Percentiles rank a stretch among this genome's conserved stretches.
Evolutionary conservation across 495 filamentous ascomycete genomes (phyloP).

Genomic region (Copromyces sp.): DNA sequence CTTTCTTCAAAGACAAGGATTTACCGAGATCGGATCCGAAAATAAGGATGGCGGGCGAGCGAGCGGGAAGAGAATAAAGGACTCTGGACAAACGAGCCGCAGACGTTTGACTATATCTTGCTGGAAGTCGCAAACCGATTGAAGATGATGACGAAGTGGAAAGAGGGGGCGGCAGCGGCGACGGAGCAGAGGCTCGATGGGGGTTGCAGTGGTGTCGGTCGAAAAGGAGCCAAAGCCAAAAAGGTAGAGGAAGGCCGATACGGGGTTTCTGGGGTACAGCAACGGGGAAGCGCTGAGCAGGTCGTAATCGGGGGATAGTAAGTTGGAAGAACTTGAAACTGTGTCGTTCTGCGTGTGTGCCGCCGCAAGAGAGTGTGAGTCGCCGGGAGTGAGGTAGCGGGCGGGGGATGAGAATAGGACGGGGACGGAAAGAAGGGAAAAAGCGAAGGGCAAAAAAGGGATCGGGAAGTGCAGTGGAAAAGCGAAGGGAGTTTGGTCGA

Average conservation of each 20-base stretch:
- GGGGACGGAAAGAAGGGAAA: constrained; percentile 3
- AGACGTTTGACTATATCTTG: background rate
- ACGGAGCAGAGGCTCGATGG: background rate
- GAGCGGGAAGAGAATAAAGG: background rate
- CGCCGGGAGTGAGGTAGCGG: constrained; percentile 1
- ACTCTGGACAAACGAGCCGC: constrained; percentile 1
- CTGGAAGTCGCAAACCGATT: background rate
- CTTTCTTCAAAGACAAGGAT: background rate
- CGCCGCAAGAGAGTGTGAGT: constrained; percentile 2
- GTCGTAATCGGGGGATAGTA: background rate
- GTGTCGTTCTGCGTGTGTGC: background rate
- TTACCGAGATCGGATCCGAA: background rate
- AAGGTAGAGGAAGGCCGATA: background rate
- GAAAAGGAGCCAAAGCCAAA: background rate
- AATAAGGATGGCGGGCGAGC: background rate
- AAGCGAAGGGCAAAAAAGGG: constrained; percentile 2
- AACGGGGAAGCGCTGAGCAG: background rate
- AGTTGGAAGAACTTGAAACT: background rate
- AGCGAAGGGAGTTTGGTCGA: background rate
- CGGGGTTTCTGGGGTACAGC: background rate
- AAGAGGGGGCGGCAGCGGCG: background rate
- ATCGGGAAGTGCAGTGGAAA: background rate
- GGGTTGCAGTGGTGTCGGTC: background rate
- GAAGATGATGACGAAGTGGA: constrained; percentile 1
- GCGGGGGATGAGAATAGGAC: background rate